These are phyloP conservation scores for Torulaspora microellipsoides DNA, from an alignment of 805 yeast species.

Conservation along the genomic window DNA sequence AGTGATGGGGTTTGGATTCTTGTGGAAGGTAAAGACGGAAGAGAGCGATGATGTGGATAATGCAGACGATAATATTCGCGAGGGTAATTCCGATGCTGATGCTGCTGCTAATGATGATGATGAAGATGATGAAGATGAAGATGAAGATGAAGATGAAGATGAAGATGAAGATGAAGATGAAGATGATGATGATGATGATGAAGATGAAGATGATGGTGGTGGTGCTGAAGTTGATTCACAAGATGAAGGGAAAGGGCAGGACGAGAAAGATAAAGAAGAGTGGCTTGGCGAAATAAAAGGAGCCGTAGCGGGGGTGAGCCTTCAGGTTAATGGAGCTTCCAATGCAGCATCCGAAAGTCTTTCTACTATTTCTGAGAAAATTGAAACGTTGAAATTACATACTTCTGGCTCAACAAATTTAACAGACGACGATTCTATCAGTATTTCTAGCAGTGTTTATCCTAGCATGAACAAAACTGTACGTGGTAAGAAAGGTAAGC, in stretches of 20 bases:
- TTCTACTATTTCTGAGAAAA: background rate
- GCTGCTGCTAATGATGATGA: conserved; percentile 5
- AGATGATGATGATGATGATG: conserved; percentile 8
- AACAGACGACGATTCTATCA: background rate
- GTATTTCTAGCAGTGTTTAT: conserved; percentile 16
- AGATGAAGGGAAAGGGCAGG: no score
- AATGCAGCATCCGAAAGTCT: background rate
- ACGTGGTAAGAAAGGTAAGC: conserved; percentile 81
- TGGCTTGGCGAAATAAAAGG: background rate
- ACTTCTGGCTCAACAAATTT: background rate
- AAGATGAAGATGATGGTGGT: conserved; percentile 5
- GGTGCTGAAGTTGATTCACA: background rate
- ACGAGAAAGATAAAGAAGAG: background rate
- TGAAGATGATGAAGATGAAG: conserved; percentile 5
- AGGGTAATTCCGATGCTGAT: background rate
- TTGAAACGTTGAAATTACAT: background rate
- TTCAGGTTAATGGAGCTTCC: background rate
- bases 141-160: conserved; percentile 1
- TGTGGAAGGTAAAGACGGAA: conserved; percentile 62
- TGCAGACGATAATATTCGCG: conserved; percentile 4
- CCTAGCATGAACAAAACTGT: conserved; percentile 41
- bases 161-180: conserved; percentile 7
- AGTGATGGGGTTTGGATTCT: conserved; percentile 83
- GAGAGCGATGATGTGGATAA: conserved; percentile 10
- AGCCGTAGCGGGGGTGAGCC: background rate